Evolutionary conservation across 208 protist species (phyloP).

Genomic region (Acanthamoeba triangularis): DNA sequence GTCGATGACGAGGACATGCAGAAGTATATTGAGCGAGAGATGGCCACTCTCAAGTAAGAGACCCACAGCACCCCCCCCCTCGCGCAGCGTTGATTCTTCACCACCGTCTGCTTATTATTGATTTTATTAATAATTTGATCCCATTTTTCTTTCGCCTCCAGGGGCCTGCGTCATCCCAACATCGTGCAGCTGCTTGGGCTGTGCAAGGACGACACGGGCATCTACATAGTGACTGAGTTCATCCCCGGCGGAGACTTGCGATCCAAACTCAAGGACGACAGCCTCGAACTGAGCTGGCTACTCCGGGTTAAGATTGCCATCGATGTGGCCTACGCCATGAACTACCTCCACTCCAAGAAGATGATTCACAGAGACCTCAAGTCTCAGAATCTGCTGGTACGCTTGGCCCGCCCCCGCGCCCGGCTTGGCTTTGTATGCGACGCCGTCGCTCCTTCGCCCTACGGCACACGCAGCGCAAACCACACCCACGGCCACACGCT

Average conservation of each 20-base stretch:
- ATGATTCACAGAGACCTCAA: slow-evolving; percentile 71
- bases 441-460: neutral
- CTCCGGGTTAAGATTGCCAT: neutral
- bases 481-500: no score
- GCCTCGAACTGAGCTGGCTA: neutral
- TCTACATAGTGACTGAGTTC: slow-evolving; percentile 69
- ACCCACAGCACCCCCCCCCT: neutral
- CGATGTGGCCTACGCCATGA: slow-evolving; percentile 29
- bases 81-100: neutral
- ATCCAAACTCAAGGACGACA: neutral
- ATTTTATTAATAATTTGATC: neutral
- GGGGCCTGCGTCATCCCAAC: slow-evolving; percentile 49
- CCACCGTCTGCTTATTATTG: neutral
- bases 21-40: slow-evolving; percentile 71
- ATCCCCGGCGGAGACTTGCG: slow-evolving; percentile 33
- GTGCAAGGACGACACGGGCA: neutral
- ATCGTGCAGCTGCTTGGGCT: slow-evolving; percentile 69
- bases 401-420: neutral
- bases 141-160: neutral
- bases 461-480: no score
- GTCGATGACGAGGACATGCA: slow-evolving; percentile 74
- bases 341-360: slow-evolving; percentile 52
- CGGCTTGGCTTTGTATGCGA: neutral
- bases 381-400: slow-evolving; percentile 51
- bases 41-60: slow-evolving; percentile 55